A percentile compares a stretch with the other conserved stretches of the same genome.
Conservation (phyloP, 805 yeast species). For the Nakazawaea sp. region DNA sequence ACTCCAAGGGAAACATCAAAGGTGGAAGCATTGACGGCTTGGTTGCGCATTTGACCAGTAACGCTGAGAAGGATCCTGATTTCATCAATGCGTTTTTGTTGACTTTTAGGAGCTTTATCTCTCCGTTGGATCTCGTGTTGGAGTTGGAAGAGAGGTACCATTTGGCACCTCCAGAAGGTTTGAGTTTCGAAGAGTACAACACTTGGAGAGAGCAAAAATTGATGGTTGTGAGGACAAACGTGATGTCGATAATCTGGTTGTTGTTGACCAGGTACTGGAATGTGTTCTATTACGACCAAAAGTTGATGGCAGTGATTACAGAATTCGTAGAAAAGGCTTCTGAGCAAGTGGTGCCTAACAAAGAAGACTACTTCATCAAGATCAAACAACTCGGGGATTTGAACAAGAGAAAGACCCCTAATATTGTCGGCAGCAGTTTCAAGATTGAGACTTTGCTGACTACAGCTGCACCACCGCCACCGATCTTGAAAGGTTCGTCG, state of each 20-base stretch:
- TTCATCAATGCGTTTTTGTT: slow-evolving; percentile 65
- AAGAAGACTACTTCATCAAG: slow-evolving; percentile 2
- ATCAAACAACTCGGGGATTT: slow-evolving; percentile 4
- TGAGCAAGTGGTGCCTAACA: slow-evolving; percentile 1
- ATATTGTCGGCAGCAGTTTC: slow-evolving; percentile 9
- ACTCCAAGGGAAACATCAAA: slow-evolving; percentile 62
- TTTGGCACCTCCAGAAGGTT: slow-evolving; percentile 78
- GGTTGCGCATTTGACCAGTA: slow-evolving; percentile 75
- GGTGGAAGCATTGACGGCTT: slow-evolving; percentile 82
- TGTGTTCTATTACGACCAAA: slow-evolving; percentile 45
- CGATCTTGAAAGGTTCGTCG: slow-evolving; percentile 6
- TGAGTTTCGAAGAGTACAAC: slow-evolving; percentile 75
- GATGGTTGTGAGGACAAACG: slow-evolving; percentile 57
- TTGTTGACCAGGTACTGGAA: slow-evolving; percentile 70
- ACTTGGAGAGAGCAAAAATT: slow-evolving; percentile 70
- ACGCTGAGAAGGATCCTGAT: slow-evolving; percentile 50
- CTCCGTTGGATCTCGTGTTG: slow-evolving; percentile 55
- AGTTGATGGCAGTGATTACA: slow-evolving; percentile 24
- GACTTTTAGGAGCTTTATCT: slow-evolving; percentile 72
- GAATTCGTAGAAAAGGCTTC: slow-evolving; percentile 12
- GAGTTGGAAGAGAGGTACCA: slow-evolving; percentile 59
- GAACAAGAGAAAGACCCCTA: slow-evolving; percentile 3
- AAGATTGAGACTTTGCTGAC: slow-evolving; percentile 12
- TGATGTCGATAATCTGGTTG: slow-evolving; percentile 58
- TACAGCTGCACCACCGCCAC: slow-evolving; percentile 12